Conservation (phyloP, 306 rosid genomes). For the Vigna trinervia region DNA sequence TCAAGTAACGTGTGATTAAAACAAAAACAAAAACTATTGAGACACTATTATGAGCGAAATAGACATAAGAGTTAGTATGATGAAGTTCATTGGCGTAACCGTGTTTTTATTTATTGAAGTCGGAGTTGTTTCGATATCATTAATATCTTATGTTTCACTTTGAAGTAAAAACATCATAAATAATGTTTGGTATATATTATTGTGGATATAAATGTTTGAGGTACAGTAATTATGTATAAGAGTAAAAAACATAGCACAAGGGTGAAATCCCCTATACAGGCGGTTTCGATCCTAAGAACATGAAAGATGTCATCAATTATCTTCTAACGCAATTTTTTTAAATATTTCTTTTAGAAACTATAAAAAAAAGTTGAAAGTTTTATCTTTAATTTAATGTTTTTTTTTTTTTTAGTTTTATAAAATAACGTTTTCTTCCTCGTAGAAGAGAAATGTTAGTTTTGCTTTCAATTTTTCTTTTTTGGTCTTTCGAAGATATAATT, state of each 20-base stretch:
- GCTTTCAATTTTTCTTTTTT: no score
- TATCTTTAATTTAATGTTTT: no score
- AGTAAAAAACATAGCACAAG: not conserved
- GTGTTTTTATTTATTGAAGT: not conserved
- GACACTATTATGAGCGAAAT: not conserved
- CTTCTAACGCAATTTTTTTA: no score
- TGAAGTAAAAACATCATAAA: not conserved
- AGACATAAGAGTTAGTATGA: not conserved
- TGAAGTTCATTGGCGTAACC: not conserved
- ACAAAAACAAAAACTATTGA: no score
- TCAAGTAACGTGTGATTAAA: no score
- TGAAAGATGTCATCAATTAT: no score
- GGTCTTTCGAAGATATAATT: no score
- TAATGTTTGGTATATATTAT: constrained; percentile 9
- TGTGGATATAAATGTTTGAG: not conserved
- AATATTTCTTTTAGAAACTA: no score
- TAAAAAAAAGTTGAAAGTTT: no score
- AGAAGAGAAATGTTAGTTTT: no score
- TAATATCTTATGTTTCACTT: not conserved
- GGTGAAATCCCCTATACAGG: not conserved
- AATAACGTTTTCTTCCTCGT: no score
- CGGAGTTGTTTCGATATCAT: not conserved
- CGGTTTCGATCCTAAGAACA: not conserved
- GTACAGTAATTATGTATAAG: not conserved
- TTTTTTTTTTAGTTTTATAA: no score